Conservation (phyloP, 805 yeast species). For the Kluyveromyces nonfermentans region DNA sequence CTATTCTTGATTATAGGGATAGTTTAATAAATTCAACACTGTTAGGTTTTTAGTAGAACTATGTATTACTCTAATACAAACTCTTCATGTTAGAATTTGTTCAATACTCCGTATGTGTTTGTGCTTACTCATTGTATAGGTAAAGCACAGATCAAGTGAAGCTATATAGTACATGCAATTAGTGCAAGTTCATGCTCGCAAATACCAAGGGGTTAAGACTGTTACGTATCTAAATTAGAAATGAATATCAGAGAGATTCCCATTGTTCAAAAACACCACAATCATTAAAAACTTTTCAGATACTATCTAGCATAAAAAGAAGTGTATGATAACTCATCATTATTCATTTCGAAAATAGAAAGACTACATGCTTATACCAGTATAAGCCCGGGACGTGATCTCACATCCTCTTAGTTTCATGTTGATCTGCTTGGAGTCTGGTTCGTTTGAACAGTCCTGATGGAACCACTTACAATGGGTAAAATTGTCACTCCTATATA, state of each 20-base stretch:
- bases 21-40: slow-evolving; percentile 3
- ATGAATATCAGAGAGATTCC: slow-evolving; percentile 16
- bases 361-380: background rate
- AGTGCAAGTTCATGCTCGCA: too few species aligned
- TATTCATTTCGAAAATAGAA: slow-evolving; percentile 1
- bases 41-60: slow-evolving; percentile 2
- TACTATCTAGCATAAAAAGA: slow-evolving; percentile 30
- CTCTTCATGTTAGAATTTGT: slow-evolving; percentile 2
- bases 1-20: background rate
- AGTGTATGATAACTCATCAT: slow-evolving; percentile 27
- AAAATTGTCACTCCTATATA: too few species aligned
- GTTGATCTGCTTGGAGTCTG: background rate
- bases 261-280: slow-evolving; percentile 20
- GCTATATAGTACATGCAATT: too few species aligned
- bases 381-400: background rate
- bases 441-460: too few species aligned
- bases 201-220: background rate
- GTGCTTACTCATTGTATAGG: too few species aligned
- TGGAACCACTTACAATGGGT: too few species aligned
- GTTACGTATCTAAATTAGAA: background rate
- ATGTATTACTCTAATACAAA: slow-evolving; percentile 2
- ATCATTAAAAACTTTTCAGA: slow-evolving; percentile 28
- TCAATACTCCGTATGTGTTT: too few species aligned
- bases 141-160: too few species aligned
- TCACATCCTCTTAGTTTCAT: background rate